A percentile compares a stretch with the other conserved stretches of the same genome.
These are phyloP conservation scores for Glaciozyma antarctica DNA, from an alignment of 768 basidiomycete genomes.

Conservation along the genomic window DNA sequence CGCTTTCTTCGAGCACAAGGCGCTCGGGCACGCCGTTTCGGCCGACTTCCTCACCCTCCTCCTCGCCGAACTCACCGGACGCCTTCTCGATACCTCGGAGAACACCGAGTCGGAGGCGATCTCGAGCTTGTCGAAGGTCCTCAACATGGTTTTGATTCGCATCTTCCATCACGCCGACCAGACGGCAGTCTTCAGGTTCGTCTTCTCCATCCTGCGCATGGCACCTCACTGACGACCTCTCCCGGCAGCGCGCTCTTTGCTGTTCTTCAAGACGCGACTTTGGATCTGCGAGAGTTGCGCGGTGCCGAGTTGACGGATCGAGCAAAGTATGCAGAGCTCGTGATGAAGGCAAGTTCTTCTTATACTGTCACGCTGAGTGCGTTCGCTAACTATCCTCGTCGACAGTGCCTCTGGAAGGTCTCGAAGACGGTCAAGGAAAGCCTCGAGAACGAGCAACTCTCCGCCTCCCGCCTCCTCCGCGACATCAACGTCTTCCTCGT, in stretches of 20 bases:
- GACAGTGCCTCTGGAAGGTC: conserved; percentile 95
- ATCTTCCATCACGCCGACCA: conserved; percentile 76
- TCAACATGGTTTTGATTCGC: conserved; percentile 95
- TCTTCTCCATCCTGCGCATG: conserved; percentile 3
- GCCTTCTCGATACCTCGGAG: conserved; percentile 88
- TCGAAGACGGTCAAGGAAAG: conserved; percentile 90
- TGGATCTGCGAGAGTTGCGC: conserved; percentile 60
- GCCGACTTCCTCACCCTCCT: conserved; percentile 74
- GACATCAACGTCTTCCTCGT: conserved; percentile 90
- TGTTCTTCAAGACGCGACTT: conserved; percentile 45
- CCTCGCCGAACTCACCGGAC: conserved; percentile 81
- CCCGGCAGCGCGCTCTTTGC: conserved; percentile 55
- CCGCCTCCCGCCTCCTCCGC: conserved; percentile 78
- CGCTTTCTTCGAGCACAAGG: conserved; percentile 81
- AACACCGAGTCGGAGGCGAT: conserved; percentile 63
- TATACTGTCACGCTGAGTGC: neutral
- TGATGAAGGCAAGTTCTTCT: conserved; percentile 33
- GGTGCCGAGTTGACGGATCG: conserved; percentile 85
- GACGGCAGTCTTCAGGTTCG: conserved; percentile 84
- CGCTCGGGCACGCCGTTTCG: conserved; percentile 76
- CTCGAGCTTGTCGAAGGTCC: conserved; percentile 87
- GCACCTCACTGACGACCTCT: conserved; percentile 50
- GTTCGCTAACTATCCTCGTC: conserved; percentile 41
- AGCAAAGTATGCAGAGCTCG: conserved; percentile 40
- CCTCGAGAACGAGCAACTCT: conserved; percentile 64